phyloP scores from a whole-genome alignment of 1,284 basidiomycete genomes.

The Takashimella tepidaria region DNA sequence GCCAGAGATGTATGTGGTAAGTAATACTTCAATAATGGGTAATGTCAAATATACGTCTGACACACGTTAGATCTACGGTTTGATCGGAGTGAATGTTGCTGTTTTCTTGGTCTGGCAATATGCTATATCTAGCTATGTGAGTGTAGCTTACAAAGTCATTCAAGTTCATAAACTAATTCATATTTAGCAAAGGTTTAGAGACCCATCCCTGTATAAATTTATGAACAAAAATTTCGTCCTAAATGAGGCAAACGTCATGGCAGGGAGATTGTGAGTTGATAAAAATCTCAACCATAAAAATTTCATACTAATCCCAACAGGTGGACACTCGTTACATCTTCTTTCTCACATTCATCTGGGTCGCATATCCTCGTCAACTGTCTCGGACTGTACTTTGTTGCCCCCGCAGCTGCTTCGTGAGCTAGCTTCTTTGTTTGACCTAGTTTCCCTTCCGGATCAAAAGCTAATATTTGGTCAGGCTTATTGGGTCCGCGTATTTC shows the following conservation, averaged over 20 bases:
- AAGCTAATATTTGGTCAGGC: constrained; percentile 20
- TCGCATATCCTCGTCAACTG: constrained; percentile 72
- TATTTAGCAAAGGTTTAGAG: constrained; percentile 44
- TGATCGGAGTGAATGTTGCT: constrained; percentile 41
- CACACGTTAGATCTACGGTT: constrained; percentile 29
- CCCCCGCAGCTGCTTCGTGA: constrained; percentile 58
- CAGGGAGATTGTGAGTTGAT: constrained; percentile 64
- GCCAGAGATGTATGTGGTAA: constrained; percentile 26
- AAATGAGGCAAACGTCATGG: constrained; percentile 57
- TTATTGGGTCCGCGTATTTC: constrained; percentile 67
- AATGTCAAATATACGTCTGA: not conserved
- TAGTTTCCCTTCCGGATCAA: not conserved
- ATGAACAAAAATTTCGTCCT: constrained; percentile 66
- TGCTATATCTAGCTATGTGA: constrained; percentile 33
- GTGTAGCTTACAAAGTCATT: constrained; percentile 9
- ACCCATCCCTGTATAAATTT: constrained; percentile 55
- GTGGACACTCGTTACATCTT: constrained; percentile 72
- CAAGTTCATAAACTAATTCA: not conserved
- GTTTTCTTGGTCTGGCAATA: constrained; percentile 47
- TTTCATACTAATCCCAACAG: no score
- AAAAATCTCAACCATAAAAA: not conserved
- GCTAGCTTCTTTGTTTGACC: constrained; percentile 11
- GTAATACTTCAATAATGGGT: constrained; percentile 5
- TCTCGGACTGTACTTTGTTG: constrained; percentile 74
- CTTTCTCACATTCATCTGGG: constrained; percentile 65